Evolutionary conservation across 2,329 filamentous ascomycete species (phyloP), one percentile per base, ranked within the genome.

Genomic region (Diplodia scrobiculata): DNA sequence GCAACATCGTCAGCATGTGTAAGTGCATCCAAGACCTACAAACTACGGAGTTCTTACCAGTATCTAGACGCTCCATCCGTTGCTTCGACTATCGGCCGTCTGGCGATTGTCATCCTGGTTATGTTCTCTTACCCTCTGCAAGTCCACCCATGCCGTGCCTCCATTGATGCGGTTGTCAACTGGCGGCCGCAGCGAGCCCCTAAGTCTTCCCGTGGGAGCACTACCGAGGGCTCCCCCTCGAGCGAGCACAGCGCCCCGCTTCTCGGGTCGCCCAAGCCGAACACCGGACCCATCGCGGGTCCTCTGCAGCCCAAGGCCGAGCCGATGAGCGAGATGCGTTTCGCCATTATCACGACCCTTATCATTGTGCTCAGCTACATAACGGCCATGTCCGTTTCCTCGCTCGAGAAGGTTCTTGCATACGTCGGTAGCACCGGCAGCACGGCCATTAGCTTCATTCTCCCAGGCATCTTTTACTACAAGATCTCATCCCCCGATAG

Each of bases 91-190:
- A 92, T 99, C 71, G 95, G 91, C 64, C 94, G 96, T 70, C 91
- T 92, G 2, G 95, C 95, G 54, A 99, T 99, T 70, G 95, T 99
- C 45, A 84, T 98, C 67, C 87, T 99, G 0, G 95, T 99, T 71
- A 92, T 96, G 77, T 98, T 99, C 77, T 97, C 92, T 17, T 94
- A 98, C 68, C 95, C 95, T 0, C 85, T 99, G 1, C 95, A 99
- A 78, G 90, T 97, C 45, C 95, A 99, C 75, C 95, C 95, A 0
- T 98, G 95, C 79, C 88, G 95, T 68, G 95, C 95, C n/a, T 96
- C 91, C 17, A 83, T 98, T 32, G 92, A 98, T 73, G 94, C 95
- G 0, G 91, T 97, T n/a, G 79, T 96, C 62, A 93, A 91, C 79
- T 98, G 95, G 94, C 87, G 92, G 7, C 92, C 92, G 13, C 59